Evolutionary conservation across 106 monocot genomes (phyloP).

Genomic region (Dendrobium catenatum): DNA sequence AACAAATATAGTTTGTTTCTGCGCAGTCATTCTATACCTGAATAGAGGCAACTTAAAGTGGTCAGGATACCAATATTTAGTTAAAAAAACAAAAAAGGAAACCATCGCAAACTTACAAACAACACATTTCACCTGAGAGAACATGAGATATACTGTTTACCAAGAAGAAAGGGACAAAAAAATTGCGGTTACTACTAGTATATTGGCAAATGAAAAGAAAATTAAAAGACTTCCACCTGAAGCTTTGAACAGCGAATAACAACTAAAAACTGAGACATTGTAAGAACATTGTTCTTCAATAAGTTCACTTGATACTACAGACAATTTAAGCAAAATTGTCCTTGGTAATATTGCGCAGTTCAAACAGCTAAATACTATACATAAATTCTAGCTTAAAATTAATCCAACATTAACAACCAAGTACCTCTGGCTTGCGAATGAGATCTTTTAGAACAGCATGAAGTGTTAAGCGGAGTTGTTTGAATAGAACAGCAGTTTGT

Average conservation of each 20-base stretch:
- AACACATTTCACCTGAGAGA: background rate
- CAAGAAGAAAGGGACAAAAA: background rate
- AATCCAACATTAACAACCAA: background rate
- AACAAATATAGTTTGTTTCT: background rate
- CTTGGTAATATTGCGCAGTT: too few relatives aligned
- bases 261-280: too few relatives aligned
- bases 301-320: too few relatives aligned
- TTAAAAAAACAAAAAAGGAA: background rate
- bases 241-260: background rate
- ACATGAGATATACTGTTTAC: background rate
- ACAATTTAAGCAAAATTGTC: too few relatives aligned
- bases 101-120: background rate
- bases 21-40: too few relatives aligned
- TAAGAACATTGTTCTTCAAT: too few relatives aligned
- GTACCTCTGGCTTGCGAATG: constrained; percentile 84
- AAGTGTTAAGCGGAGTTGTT: constrained; percentile 81
- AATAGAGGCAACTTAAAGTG: background rate
- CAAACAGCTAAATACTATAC: background rate
- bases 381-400: background rate
- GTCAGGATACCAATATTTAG: background rate
- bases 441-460: constrained; percentile 80
- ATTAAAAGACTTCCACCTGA: background rate
- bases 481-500: constrained; percentile 93
- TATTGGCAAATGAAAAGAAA: background rate
- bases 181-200: background rate